Evolutionary conservation across 169 alveolate genomes (phyloP).

Genomic region (Theileria annulata): DNA sequence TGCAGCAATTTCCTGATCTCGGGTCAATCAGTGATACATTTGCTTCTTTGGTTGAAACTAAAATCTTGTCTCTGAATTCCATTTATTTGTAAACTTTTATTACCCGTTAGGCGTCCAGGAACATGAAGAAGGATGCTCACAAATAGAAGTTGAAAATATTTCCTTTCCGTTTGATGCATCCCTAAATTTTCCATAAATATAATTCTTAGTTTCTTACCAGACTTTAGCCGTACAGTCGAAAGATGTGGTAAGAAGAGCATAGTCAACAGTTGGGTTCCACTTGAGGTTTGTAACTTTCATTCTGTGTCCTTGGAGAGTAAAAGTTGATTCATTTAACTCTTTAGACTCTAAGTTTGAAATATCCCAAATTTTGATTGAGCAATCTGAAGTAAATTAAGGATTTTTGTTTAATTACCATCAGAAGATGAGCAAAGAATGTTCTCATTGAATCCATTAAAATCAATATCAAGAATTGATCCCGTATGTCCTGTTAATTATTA

Average conservation of each 20-base stretch:
- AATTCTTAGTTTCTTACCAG: constrained; percentile 61
- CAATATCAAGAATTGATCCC: constrained; percentile 66
- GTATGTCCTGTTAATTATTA: constrained; percentile 52
- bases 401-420: constrained; percentile 54
- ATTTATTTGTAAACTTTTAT: constrained; percentile 21
- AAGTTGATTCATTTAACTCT: constrained; percentile 39
- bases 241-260: constrained; percentile 62
- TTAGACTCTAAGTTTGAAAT: constrained; percentile 40
- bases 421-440: constrained; percentile 73
- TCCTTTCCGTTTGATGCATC: constrained; percentile 62
- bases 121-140: constrained; percentile 65
- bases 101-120: constrained; percentile 69
- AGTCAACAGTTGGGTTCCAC: constrained; percentile 74
- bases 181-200: neutral
- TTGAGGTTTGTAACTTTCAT: constrained; percentile 69
- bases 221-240: constrained; percentile 67
- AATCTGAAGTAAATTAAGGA: constrained; percentile 12
- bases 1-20: constrained; percentile 56
- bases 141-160: constrained; percentile 46
- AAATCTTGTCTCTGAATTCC: constrained; percentile 35
- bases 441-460: constrained; percentile 68
- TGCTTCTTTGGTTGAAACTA: constrained; percentile 58
- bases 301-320: constrained; percentile 70
- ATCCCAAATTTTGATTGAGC: constrained; percentile 70
- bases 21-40: constrained; percentile 65